Conservation (phyloP, 2,329 filamentous ascomycete species). For the Venturiaceae sp. region DNA sequence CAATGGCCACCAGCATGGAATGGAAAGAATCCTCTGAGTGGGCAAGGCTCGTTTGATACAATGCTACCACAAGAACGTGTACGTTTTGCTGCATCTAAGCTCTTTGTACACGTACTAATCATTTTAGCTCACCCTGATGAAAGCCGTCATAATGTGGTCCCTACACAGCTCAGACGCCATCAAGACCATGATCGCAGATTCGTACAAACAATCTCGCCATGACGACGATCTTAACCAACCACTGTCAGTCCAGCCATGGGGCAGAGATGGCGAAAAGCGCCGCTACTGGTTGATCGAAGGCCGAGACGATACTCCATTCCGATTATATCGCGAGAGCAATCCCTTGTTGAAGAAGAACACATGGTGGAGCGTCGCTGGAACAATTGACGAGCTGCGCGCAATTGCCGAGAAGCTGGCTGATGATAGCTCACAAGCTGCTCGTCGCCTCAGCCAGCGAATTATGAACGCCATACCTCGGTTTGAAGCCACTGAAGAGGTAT, state of each 20-base stretch:
- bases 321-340: slow-evolving; percentile 90
- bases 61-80: slow-evolving; percentile 79
- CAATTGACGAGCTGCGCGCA: slow-evolving; percentile 72
- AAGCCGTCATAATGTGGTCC: slow-evolving; percentile 78
- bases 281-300: slow-evolving; percentile 93
- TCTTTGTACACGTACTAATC: slow-evolving; percentile 14
- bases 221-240: slow-evolving; percentile 74
- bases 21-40: slow-evolving; percentile 71
- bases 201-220: slow-evolving; percentile 80
- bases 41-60: slow-evolving; percentile 68
- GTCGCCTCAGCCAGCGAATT: slow-evolving; percentile 69
- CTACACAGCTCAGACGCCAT: slow-evolving; percentile 80
- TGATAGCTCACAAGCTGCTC: slow-evolving; percentile 75
- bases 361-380: slow-evolving; percentile 90
- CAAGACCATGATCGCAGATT: slow-evolving; percentile 71
- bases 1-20: slow-evolving; percentile 88
- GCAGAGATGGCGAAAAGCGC: slow-evolving; percentile 78
- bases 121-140: slow-evolving; percentile 66
- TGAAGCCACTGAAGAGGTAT: slow-evolving; percentile 83
- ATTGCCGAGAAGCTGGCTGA: slow-evolving; percentile 67
- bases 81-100: slow-evolving; percentile 22
- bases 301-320: slow-evolving; percentile 85
- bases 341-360: slow-evolving; percentile 64
- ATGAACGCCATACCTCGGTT: slow-evolving; percentile 74
- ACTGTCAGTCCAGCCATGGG: slow-evolving; percentile 84